Evolutionary conservation across 257 asterid genomes (phyloP), one percentile per base, ranked within the genome.

Genomic region (Petunia axillaris): DNA sequence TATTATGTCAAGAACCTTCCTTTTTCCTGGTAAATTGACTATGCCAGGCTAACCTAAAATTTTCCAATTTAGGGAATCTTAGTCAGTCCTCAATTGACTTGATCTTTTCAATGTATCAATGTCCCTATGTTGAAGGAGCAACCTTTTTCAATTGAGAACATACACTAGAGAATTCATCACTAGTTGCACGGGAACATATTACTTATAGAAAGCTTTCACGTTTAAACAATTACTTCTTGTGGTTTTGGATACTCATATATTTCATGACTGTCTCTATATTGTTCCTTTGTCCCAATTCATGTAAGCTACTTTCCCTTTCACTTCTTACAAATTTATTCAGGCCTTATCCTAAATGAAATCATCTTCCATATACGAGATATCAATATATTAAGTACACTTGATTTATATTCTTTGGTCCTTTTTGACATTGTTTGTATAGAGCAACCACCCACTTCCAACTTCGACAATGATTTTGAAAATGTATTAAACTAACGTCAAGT

Each of bases 21-120:
- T 68, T 68, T 68, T 68, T 39, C 76, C 39, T 43, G 75, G 14
- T 67, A 67, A 13, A 67, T 67, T 67, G 39, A 43, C 76, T 68
- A 68, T 6, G 14, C 16, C 43, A 1, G 76, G 76, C 7, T 43
- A n/a, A 43, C 76, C 52, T 68, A 68, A 68, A n/a, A 43, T 68
- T 68, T 68, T 68, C 5, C 4, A 44, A 68, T 52, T n/a, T n/a
- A 68, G 2, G 16, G 55, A 43, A 16, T 68, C 37, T 36, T 43
- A 43, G 15, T 43, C 55, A 67, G 15, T 4, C 53, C 55, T 43
- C 75, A n/a, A 1, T 67, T 67, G n/a, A 41, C 43, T 67, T 8
- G n/a, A 8, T 4, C 6, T 40, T 67, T n/a, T 38, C 39, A 0
- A 55, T 16, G 6, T 16, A 48, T 64, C 38, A 66, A 3, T 67